Percentiles rank a stretch among this genome's conserved stretches.
Evolutionary conservation across 345 rosid species (phyloP).

Genomic region (Linum tenue): DNA sequence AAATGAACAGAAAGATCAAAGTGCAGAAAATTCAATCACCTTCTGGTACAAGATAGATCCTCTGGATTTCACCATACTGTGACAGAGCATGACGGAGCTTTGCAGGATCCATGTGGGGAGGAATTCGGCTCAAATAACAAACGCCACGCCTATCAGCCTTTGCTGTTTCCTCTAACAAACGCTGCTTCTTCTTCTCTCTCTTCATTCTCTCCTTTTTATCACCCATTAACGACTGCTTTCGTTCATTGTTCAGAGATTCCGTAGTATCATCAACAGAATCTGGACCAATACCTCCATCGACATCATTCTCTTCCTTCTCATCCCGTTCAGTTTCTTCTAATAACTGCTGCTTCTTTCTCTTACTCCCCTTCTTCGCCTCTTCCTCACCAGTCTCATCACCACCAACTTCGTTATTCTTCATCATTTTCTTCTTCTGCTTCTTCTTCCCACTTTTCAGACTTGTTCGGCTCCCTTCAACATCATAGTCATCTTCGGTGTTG

Average conservation of each 20-base stretch:
- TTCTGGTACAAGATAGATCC: slow-evolving; percentile 87
- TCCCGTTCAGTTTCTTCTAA: slow-evolving; percentile 10
- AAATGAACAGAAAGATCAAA: not conserved
- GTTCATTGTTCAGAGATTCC: slow-evolving; percentile 2
- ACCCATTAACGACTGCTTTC: not conserved
- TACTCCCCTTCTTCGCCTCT: slow-evolving; percentile 11
- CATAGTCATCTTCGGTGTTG: not conserved
- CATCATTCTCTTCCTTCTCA: slow-evolving; percentile 11
- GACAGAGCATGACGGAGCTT: slow-evolving; percentile 72
- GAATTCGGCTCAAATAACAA: slow-evolving; percentile 81
- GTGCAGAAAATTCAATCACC: slow-evolving; percentile 20
- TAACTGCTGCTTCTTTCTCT: slow-evolving; percentile 10
- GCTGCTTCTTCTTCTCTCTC: slow-evolving; percentile 36
- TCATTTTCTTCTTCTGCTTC: not conserved
- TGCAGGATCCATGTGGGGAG: slow-evolving; percentile 86
- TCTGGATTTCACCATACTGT: slow-evolving; percentile 56
- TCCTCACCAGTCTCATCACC: not conserved
- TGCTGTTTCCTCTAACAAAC: slow-evolving; percentile 41
- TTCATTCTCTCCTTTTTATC: slow-evolving; percentile 10
- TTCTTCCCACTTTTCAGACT: slow-evolving; percentile 3
- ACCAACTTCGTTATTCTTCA: not conserved
- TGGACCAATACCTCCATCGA: slow-evolving; percentile 5
- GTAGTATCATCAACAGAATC: slow-evolving; percentile 2
- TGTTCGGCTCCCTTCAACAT: not conserved
- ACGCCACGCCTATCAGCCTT: slow-evolving; percentile 68